A percentile compares a stretch with the other conserved stretches of the same genome.
Evolutionary conservation across 1,284 basidiomycete genomes (phyloP).

Genomic region (Bjerkandera adusta): DNA sequence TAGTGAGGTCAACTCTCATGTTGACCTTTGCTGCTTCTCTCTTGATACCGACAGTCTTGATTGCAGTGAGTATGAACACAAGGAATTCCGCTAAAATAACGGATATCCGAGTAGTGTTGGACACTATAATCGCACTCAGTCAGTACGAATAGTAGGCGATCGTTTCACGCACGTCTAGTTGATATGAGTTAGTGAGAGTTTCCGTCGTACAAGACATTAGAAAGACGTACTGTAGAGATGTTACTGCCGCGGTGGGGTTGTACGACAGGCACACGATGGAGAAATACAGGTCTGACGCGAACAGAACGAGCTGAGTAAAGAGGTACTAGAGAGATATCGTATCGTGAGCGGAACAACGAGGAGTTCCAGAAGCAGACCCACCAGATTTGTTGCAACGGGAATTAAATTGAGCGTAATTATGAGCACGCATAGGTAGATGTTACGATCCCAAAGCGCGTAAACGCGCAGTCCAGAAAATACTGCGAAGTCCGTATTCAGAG

Average conservation of each 20-base stretch:
- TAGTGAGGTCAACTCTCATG: not conserved
- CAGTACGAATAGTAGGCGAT: no score
- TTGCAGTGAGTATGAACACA: not conserved
- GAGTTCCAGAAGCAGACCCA: not conserved
- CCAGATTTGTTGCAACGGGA: constrained; percentile 2
- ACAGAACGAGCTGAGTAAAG: no score
- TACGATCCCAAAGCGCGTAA: constrained; percentile 2
- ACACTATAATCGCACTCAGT: not conserved
- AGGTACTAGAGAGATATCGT: no score
- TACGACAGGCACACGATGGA: not conserved
- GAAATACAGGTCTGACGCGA: no score
- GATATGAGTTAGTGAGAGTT: no score
- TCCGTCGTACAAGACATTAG: no score
- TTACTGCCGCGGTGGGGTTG: not conserved
- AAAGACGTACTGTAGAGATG: not conserved
- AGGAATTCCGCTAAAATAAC: constrained; percentile 1
- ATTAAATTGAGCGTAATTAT: not conserved
- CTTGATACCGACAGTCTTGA: constrained; percentile 3
- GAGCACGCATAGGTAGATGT: not conserved
- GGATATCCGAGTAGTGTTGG: not conserved
- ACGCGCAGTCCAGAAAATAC: no score
- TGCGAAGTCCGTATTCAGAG: no score
- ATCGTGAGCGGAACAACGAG: not conserved
- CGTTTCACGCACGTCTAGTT: no score
- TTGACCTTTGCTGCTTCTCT: not conserved